Evolutionary conservation across 352 stramenopile species (phyloP).

Genomic region (Phytophthora palmivora): DNA sequence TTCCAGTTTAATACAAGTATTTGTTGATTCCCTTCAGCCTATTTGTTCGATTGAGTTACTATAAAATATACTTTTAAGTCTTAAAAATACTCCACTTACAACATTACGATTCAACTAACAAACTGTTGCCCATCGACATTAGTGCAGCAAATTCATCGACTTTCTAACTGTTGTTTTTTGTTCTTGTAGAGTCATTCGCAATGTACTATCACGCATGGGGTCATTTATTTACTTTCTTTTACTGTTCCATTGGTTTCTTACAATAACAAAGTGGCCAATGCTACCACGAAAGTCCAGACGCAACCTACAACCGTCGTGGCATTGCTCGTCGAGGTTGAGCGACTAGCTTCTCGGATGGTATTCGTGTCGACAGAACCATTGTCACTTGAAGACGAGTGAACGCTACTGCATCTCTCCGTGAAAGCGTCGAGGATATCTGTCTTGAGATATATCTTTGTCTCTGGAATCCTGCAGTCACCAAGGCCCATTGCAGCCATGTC

Average conservation of each 20-base stretch:
- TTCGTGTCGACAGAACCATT: not conserved
- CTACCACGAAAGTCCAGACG: slow-evolving; percentile 2
- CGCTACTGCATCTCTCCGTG: slow-evolving; percentile 11
- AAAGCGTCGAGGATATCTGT: slow-evolving; percentile 17
- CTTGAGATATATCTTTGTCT: slow-evolving; percentile 15
- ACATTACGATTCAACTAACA: too few species aligned
- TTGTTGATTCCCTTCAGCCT: too few species aligned
- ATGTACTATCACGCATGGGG: too few species aligned
- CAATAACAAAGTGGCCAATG: slow-evolving; percentile 1
- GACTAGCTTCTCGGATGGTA: slow-evolving; percentile 5
- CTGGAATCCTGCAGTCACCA: slow-evolving; percentile 19
- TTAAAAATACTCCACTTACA: too few species aligned
- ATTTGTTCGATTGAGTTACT: too few species aligned
- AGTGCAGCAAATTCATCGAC: too few species aligned
- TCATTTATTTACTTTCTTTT: too few species aligned
- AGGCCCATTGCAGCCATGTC: slow-evolving; percentile 8
- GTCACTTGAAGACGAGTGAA: slow-evolving; percentile 3
- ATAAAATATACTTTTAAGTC: too few species aligned
- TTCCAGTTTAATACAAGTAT: too few species aligned
- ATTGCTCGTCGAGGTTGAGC: slow-evolving; percentile 4
- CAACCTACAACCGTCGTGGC: slow-evolving; percentile 1
- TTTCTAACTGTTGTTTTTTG: too few species aligned
- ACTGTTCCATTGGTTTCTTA: not conserved
- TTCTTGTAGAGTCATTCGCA: too few species aligned
- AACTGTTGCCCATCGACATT: too few species aligned